Conservation (phyloP, 305 asterid genomes). For the Fraxinus latifolia region DNA sequence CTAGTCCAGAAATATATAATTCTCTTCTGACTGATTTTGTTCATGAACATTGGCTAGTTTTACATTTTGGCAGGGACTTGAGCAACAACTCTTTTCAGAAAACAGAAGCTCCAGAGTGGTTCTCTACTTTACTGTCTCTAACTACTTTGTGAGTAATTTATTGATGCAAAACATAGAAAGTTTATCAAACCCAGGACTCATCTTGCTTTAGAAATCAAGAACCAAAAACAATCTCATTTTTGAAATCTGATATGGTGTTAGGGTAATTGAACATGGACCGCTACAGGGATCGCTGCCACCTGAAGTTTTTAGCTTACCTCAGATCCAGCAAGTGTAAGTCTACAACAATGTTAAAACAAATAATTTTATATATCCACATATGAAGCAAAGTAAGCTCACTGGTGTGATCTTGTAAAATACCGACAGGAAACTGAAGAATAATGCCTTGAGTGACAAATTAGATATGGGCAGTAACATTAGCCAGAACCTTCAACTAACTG, state of each 20-base stretch:
- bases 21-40: neutral
- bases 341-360: neutral
- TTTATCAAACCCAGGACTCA: neutral
- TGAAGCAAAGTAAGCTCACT: neutral
- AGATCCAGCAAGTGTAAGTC: constrained; percentile 85
- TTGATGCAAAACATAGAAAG: neutral
- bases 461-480: constrained; percentile 60
- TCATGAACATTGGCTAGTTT: neutral
- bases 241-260: constrained; percentile 28
- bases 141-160: constrained; percentile 64
- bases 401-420: constrained; percentile 10
- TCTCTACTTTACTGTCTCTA: constrained; percentile 70
- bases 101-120: constrained; percentile 60
- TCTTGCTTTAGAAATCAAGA: constrained; percentile 11
- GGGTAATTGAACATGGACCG: constrained; percentile 72
- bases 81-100: constrained; percentile 78
- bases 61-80: constrained; percentile 57
- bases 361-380: neutral
- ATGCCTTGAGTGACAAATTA: constrained; percentile 59
- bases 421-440: constrained; percentile 72
- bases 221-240: constrained; percentile 12
- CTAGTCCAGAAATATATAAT: neutral
- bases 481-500: constrained; percentile 69
- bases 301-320: constrained; percentile 61
- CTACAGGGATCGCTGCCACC: constrained; percentile 69